Evolutionary conservation across 305 asterid genomes (phyloP), one percentile per base, ranked within the genome.

Genomic region (Fraxinus velutina): DNA sequence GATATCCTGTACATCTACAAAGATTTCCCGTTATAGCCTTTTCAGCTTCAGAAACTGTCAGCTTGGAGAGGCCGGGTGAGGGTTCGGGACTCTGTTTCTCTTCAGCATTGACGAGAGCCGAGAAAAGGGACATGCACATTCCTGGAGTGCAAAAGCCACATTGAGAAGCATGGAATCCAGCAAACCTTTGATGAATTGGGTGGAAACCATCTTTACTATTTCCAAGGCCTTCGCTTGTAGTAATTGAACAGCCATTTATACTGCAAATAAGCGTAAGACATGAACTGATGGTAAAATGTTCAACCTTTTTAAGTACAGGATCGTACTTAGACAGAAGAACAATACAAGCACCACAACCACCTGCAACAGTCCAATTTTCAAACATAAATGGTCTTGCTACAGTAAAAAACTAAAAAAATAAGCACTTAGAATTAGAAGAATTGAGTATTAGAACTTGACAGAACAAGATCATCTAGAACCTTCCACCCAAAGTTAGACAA

Each of bases 91-190:
- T 55, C 21, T 84, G 29, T 5, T 77, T 73, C 57, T 86, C 92
- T 44, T 91, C 92, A 1, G 97, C 92, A 77, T 88, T 86, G 44
- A 84, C 87, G 13, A 93, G 92, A 2, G 94, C 94, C 3, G 98
- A 89, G 87, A 81, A 92, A 71, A 92, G 79, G 5, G 98, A 93
- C 89, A 93, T 83, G 82, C 96, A 93, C 89, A 93, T 88, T 68
- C 98, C 98, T 19, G 98, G 98, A 77, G 93, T 91, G 89, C 98
- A 92, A 79, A 86, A 93, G 70, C 98, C 98, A 79, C 98, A 93
- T 64, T 92, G 98, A 84, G 97, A 92, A 82, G 96, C 96, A 83
- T 92, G 97, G 84, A 93, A 93, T 32, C 96, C 97, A 0, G 95
- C 87, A 84, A 93, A 88, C 2, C 98, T 85, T 86, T 91, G 89